Conservation (phyloP, 345 rosid genomes). For the Gossypium herbaceum region DNA sequence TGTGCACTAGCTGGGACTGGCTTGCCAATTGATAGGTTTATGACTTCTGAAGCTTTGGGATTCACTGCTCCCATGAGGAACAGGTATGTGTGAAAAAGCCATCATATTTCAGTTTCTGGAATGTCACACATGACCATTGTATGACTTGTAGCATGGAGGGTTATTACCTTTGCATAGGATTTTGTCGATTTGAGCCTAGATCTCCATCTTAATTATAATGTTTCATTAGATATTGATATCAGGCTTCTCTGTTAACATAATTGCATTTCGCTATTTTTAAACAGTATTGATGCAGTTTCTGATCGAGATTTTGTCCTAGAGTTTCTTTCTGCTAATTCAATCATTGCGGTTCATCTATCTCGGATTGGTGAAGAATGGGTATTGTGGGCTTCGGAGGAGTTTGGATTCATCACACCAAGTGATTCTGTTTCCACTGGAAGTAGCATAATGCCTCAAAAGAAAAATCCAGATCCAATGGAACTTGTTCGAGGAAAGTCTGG, state of each 20-base stretch:
- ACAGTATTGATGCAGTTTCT: conserved; percentile 92
- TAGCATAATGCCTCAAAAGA: conserved; percentile 99
- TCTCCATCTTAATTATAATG: not conserved
- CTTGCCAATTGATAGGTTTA: conserved; percentile 81
- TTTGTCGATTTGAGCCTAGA: not conserved
- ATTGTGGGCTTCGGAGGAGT: conserved; percentile 97
- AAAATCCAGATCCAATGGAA: conserved; percentile 98
- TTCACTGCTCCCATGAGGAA: conserved; percentile 87
- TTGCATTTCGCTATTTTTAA: conserved; percentile 14
- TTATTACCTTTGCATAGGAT: not conserved
- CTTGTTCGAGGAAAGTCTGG: conserved; percentile 96
- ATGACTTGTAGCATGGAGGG: not conserved
- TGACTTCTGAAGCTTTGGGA: conserved; percentile 72
- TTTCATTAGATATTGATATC: not conserved
- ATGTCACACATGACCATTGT: not conserved
- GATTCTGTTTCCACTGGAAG: conserved; percentile 94
- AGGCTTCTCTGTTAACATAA: not conserved
- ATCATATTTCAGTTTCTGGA: not conserved
- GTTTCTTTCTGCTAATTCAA: conserved; percentile 71
- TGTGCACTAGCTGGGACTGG: conserved; percentile 99
- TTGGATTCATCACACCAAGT: conserved; percentile 82
- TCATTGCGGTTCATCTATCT: conserved; percentile 76
- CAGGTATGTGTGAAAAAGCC: conserved; percentile 46
- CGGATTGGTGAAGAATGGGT: conserved; percentile 99
- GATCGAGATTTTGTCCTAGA: conserved; percentile 89